Evolutionary conservation across 75 land plant genomes (phyloP).

Genomic region (Picea glauca): DNA sequence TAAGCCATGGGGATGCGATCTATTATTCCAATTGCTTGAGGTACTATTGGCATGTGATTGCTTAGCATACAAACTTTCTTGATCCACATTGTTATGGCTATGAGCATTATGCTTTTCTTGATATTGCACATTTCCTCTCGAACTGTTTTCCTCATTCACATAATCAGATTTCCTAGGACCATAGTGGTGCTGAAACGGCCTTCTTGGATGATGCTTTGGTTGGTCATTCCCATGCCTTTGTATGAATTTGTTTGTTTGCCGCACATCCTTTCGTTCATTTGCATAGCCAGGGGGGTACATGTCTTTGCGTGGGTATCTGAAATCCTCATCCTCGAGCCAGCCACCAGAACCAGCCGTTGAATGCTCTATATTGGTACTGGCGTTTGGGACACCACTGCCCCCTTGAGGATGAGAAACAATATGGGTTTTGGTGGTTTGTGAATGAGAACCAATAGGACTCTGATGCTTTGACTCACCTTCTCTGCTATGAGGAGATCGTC

Average conservation of each 20-base stretch:
- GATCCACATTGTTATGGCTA: neutral
- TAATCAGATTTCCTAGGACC: neutral
- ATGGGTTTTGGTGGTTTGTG: neutral
- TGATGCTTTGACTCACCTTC: neutral
- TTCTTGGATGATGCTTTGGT: neutral
- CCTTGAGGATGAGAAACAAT: neutral
- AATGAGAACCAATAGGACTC: neutral
- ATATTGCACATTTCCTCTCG: neutral
- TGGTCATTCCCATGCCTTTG: neutral
- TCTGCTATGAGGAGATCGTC: neutral
- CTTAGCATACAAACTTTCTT: no score
- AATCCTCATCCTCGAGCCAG: constrained; percentile 2
- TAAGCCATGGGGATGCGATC: no score
- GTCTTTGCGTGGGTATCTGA: neutral
- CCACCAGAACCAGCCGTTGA: neutral
- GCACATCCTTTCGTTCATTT: neutral
- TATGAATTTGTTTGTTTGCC: neutral
- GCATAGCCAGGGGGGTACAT: neutral
- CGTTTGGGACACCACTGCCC: neutral
- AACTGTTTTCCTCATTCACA: neutral
- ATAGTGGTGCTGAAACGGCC: neutral
- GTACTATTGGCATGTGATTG: no score
- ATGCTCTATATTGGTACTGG: neutral
- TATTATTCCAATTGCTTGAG: no score
- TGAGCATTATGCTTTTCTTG: neutral